Conservation (phyloP, 352 stramenopile species). For the Pythium biforme region DNA sequence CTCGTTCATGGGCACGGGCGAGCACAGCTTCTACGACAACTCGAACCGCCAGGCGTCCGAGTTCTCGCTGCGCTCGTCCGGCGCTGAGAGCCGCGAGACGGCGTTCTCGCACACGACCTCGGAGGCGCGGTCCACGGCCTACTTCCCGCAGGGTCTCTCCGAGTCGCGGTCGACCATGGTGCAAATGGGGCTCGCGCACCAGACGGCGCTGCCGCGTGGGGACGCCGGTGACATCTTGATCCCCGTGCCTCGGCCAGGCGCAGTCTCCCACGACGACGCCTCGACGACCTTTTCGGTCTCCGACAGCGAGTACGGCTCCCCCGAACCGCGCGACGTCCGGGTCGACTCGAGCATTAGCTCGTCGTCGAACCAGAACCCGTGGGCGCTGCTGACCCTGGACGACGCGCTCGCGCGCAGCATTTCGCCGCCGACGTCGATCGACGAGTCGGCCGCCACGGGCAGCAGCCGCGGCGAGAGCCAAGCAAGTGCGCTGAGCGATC, state of each 20-base stretch:
- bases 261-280: slow-evolving; percentile 6
- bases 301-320: slow-evolving; percentile 4
- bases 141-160: slow-evolving; percentile 9
- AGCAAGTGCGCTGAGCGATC: slow-evolving; percentile 7
- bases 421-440: slow-evolving; percentile 8
- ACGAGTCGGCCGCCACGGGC: background rate
- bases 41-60: background rate
- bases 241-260: background rate
- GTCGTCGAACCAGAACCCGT: slow-evolving; percentile 17
- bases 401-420: slow-evolving; percentile 4
- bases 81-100: slow-evolving; percentile 3
- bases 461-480: slow-evolving; percentile 11
- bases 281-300: slow-evolving; percentile 19
- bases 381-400: slow-evolving; percentile 11
- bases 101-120: background rate
- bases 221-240: slow-evolving; percentile 3
- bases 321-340: background rate
- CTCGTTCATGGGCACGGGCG: slow-evolving; percentile 19
- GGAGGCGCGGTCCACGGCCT: slow-evolving; percentile 1
- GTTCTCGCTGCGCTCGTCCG: slow-evolving; percentile 3
- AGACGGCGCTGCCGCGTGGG: background rate
- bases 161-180: slow-evolving; percentile 10
- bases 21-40: slow-evolving; percentile 21
- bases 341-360: slow-evolving; percentile 19
- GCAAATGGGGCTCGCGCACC: slow-evolving; percentile 1